phyloP scores from a whole-genome alignment of 2,329 filamentous ascomycete species.

The Hypoxylon sp. region DNA sequence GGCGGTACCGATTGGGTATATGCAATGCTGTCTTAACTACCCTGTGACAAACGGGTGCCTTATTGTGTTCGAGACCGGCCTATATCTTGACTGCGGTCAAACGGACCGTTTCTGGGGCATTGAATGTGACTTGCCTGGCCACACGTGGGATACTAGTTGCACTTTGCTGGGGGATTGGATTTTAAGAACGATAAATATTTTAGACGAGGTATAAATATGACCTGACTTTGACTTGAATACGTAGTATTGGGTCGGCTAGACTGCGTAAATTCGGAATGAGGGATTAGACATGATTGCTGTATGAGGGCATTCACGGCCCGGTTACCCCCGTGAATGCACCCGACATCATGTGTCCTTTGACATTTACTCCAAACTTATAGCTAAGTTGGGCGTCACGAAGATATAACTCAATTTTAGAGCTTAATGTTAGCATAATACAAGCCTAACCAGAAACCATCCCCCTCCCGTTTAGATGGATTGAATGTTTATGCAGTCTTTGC shows the following conservation, averaged over 20 bases:
- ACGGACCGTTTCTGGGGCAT: slow-evolving; percentile 37
- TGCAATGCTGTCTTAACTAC: slow-evolving; percentile 27
- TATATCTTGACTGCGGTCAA: slow-evolving; percentile 24
- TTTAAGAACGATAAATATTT: slow-evolving; percentile 8
- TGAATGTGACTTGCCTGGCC: background rate
- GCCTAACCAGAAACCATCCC: background rate
- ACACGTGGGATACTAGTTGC: background rate
- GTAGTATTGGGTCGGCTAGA: slow-evolving; percentile 18
- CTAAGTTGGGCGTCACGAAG: slow-evolving; percentile 2
- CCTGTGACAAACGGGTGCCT: slow-evolving; percentile 3
- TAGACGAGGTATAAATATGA: slow-evolving; percentile 27
- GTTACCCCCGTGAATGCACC: slow-evolving; percentile 23
- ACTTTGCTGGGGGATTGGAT: background rate
- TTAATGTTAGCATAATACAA: background rate
- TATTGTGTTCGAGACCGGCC: slow-evolving; percentile 37
- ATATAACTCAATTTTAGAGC: slow-evolving; percentile 5
- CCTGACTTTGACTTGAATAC: slow-evolving; percentile 2
- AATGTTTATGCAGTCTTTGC: background rate
- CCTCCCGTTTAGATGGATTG: background rate
- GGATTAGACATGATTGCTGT: slow-evolving; percentile 27
- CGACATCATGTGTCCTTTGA: slow-evolving; percentile 8
- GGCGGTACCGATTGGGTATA: slow-evolving; percentile 15
- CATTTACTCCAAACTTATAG: slow-evolving; percentile 1
- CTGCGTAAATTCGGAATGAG: slow-evolving; percentile 18
- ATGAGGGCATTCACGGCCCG: slow-evolving; percentile 31